phyloP scores from a whole-genome alignment of 345 rosid genomes.

The Pistacia atlantica region DNA sequence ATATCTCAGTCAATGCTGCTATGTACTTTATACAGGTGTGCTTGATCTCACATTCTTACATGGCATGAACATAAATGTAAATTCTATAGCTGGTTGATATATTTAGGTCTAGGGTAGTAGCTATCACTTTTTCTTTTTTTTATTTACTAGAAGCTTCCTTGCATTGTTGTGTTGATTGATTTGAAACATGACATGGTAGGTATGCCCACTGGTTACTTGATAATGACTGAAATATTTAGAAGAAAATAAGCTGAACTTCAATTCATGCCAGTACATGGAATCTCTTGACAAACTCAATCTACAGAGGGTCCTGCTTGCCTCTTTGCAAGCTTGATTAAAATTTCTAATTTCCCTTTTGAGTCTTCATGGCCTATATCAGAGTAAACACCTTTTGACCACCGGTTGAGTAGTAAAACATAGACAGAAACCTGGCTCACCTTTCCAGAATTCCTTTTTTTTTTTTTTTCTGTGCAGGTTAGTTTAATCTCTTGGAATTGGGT shows the following conservation, averaged over 20 bases:
- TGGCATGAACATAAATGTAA: neutral
- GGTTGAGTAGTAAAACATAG: neutral
- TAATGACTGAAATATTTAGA: neutral
- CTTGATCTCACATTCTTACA: conserved; percentile 1
- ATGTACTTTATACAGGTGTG: conserved; percentile 83
- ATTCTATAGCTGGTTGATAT: neutral
- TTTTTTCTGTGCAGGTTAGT: neutral
- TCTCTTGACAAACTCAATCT: neutral
- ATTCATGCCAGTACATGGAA: neutral
- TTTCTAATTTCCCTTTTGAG: conserved; percentile 3
- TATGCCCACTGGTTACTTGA: conserved; percentile 5
- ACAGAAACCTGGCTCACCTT: neutral
- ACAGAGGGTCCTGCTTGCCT: neutral
- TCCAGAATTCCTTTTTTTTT: neutral
- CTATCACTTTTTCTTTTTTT: neutral
- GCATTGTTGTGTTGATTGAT: neutral
- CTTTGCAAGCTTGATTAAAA: conserved; percentile 10
- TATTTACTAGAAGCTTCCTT: conserved; percentile 6
- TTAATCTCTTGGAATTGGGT: neutral
- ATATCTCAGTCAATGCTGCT: conserved; percentile 57
- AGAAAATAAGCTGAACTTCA: conserved; percentile 1
- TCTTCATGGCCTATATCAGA: neutral
- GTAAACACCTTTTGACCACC: neutral
- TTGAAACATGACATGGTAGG: neutral
- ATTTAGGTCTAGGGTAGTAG: neutral